Evolutionary conservation across 495 filamentous ascomycete species (phyloP).

Genomic region (Aeminium ludgeri): DNA sequence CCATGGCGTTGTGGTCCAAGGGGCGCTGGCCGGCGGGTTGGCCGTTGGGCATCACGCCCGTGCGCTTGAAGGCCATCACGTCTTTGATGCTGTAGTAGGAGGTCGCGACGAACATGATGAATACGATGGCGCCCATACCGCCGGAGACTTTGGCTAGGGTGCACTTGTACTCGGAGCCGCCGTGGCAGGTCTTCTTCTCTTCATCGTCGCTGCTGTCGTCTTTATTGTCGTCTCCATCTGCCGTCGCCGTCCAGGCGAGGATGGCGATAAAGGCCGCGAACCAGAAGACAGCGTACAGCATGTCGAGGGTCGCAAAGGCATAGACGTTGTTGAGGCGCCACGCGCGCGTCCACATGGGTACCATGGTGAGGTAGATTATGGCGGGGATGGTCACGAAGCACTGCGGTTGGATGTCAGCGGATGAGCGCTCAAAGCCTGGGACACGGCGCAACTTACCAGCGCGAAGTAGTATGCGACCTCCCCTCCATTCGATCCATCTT

Average conservation of each 20-base stretch:
- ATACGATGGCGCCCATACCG: conserved; percentile 65
- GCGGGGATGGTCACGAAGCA: conserved; percentile 73
- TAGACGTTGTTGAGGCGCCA: conserved; percentile 66
- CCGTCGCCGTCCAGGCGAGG: conserved; percentile 44
- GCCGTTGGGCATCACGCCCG: conserved; percentile 57
- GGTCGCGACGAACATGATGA: conserved; percentile 58
- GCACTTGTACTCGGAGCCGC: conserved; percentile 46
- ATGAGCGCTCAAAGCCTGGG: too few species aligned
- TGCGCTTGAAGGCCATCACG: conserved; percentile 58
- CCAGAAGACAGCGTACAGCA: conserved; percentile 62
- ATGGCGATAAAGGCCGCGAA: conserved; percentile 66
- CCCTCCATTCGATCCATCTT: conserved; percentile 45
- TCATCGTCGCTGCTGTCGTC: conserved; percentile 18
- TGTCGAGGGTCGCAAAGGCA: conserved; percentile 60
- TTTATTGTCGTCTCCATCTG: conserved; percentile 21
- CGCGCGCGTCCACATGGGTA: conserved; percentile 71
- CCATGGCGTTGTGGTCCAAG: conserved; percentile 8
- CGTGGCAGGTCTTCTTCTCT: conserved; percentile 31
- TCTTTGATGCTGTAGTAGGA: conserved; percentile 61
- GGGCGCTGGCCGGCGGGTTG: too few species aligned
- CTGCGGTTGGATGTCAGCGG: conserved; percentile 35
- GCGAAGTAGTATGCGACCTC: conserved; percentile 59
- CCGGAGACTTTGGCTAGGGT: conserved; percentile 58
- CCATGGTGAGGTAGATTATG: conserved; percentile 66
- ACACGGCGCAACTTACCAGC: conserved; percentile 42